phyloP scores from a whole-genome alignment of 169 alveolate genomes.

The Plasmodium coatneyi region DNA sequence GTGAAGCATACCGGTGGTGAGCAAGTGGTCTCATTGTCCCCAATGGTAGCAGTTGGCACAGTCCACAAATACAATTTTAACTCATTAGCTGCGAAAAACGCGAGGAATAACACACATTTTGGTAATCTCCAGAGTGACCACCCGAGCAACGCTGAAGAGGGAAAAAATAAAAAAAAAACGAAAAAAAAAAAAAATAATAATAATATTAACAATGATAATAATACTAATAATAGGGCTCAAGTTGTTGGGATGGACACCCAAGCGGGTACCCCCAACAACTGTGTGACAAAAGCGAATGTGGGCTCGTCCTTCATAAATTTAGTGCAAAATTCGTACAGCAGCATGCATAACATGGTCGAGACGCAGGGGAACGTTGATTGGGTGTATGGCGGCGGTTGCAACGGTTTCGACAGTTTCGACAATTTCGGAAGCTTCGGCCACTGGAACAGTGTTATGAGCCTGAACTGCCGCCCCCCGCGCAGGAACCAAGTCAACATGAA shows the following conservation, averaged over 20 bases:
- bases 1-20: not conserved
- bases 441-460: not conserved
- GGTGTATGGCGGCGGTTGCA: not conserved
- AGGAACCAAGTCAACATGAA: not conserved
- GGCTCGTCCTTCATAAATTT: slow-evolving; percentile 18
- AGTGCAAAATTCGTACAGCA: slow-evolving; percentile 21
- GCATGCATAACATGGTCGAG: slow-evolving; percentile 6
- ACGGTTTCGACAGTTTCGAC: not conserved
- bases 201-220: no score
- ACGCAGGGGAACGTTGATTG: not conserved
- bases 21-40: not conserved
- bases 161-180: slow-evolving; percentile 18
- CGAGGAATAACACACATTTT: slow-evolving; percentile 16
- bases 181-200: not conserved
- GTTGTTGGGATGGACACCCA: not conserved
- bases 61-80: not conserved
- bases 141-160: not conserved
- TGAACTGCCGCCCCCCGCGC: not conserved
- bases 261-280: not conserved
- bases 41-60: not conserved
- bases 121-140: not conserved
- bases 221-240: not conserved
- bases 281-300: not conserved
- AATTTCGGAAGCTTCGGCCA: not conserved
- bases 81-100: not conserved